Conservation (phyloP, 768 basidiomycete genomes). For the Tylopilus sp. region DNA sequence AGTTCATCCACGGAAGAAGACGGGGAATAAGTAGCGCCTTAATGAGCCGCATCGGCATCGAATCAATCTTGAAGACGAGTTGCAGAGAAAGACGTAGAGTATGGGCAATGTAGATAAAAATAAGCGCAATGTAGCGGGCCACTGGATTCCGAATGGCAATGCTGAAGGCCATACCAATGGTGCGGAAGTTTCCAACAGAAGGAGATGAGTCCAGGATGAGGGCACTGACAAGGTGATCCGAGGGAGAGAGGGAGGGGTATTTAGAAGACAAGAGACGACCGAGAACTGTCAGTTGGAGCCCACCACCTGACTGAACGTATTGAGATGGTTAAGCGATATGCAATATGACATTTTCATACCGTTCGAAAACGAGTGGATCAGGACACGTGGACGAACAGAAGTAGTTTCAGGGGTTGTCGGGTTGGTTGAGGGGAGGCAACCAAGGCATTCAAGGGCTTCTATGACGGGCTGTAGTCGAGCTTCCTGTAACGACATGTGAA, state of each 20-base stretch:
- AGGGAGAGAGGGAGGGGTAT: conserved; percentile 9
- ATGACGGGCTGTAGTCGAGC: conserved; percentile 19
- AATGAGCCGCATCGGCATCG: background rate
- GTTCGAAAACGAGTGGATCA: conserved; percentile 30
- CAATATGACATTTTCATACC: conserved; percentile 9
- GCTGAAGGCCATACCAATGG: conserved; percentile 19
- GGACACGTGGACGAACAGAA: conserved; percentile 16
- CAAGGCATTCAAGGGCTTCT: conserved; percentile 22
- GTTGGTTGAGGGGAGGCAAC: conserved; percentile 14
- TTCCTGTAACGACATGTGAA: conserved; percentile 14
- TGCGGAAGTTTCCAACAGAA: conserved; percentile 7
- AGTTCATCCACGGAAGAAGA: conserved; percentile 32
- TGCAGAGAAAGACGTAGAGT: conserved; percentile 8
- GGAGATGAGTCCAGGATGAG: conserved; percentile 26
- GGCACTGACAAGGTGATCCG: conserved; percentile 8
- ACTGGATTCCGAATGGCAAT: conserved; percentile 22
- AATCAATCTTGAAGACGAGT: conserved; percentile 17
- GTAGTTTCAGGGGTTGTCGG: background rate
- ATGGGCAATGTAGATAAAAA: conserved; percentile 15
- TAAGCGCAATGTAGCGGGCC: conserved; percentile 9
- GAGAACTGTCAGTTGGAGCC: conserved; percentile 19
- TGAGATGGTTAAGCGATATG: background rate
- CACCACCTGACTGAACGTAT: conserved; percentile 17
- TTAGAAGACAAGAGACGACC: conserved; percentile 19
- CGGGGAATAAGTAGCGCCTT: conserved; percentile 18